phyloP scores from a whole-genome alignment of 495 filamentous ascomycete genomes.

The Friedmanniomyces endolithicus region DNA sequence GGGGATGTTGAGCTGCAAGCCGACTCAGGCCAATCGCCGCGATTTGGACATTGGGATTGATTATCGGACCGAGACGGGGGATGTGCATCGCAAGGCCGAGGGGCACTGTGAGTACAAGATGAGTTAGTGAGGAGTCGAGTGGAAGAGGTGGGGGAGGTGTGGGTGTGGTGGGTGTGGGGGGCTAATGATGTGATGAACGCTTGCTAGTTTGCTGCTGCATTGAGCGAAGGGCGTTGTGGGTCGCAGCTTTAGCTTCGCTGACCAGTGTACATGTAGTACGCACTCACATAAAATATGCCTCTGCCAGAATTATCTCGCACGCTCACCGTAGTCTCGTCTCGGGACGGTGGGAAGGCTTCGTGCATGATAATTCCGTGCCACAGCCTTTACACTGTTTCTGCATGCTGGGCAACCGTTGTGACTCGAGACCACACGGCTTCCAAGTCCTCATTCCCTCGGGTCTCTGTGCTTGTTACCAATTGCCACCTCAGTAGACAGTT shows the following conservation, averaged over 20 bases:
- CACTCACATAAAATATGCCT: too few relatives aligned
- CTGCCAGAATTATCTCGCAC: too few relatives aligned
- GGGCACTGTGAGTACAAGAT: slow-evolving; percentile 81
- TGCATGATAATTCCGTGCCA: too few relatives aligned
- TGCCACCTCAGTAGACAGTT: too few relatives aligned
- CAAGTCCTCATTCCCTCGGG: too few relatives aligned
- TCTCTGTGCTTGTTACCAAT: too few relatives aligned
- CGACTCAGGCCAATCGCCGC: slow-evolving; percentile 85
- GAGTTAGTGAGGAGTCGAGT: slow-evolving; percentile 34
- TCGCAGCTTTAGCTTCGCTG: slow-evolving; percentile 24
- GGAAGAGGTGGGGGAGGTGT: neutral
- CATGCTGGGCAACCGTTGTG: too few relatives aligned
- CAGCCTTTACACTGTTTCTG: too few relatives aligned
- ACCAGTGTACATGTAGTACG: slow-evolving; percentile 6
- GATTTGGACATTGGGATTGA: slow-evolving; percentile 85
- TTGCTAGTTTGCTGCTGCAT: neutral
- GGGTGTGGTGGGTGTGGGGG: neutral
- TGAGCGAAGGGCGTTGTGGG: slow-evolving; percentile 10
- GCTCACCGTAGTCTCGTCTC: too few relatives aligned
- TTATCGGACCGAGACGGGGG: slow-evolving; percentile 66
- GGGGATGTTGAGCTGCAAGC: slow-evolving; percentile 65
- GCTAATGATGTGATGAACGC: slow-evolving; percentile 1
- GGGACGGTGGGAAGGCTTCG: too few relatives aligned
- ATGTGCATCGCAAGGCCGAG: slow-evolving; percentile 51
- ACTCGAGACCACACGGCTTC: too few relatives aligned